Percentiles rank a stretch among this genome's conserved stretches.
These are phyloP conservation scores for Gaultheria prostrata DNA, from an alignment of 148 eudicot species.

Conservation along the genomic window DNA sequence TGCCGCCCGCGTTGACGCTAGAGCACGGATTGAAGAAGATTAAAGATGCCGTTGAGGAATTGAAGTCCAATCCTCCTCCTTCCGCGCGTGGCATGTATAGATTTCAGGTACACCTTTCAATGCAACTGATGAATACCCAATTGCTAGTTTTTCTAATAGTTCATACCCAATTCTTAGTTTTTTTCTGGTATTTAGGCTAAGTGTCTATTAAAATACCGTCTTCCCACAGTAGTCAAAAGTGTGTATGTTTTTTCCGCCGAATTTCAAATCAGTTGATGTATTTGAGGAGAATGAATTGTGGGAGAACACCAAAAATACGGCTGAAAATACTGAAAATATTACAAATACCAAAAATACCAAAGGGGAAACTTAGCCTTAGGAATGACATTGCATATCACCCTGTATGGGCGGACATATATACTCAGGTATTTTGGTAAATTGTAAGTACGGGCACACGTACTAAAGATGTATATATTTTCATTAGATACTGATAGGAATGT, in stretches of 20 bases:
- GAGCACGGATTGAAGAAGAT: constrained; percentile 62
- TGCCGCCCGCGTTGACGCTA: constrained; percentile 77
- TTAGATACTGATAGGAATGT: not conserved
- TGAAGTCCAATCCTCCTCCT: constrained; percentile 56
- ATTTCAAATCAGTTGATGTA: no score
- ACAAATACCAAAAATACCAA: no score
- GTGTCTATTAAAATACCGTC: no score
- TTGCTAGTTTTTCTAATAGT: not conserved
- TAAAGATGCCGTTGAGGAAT: constrained; percentile 52
- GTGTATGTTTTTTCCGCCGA: no score
- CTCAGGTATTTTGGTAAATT: not conserved
- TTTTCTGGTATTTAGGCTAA: no score
- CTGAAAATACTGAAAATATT: no score
- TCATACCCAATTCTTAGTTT: no score
- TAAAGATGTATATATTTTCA: not conserved
- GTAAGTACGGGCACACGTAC: not conserved
- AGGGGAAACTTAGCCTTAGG: no score
- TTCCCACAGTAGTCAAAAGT: no score
- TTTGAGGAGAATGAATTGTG: no score
- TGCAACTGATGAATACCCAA: not conserved
- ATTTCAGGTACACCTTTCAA: constrained; percentile 55
- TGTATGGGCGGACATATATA: not conserved
- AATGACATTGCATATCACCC: no score
- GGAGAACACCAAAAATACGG: no score
- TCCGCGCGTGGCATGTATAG: constrained; percentile 65